Evolutionary conservation across 257 asterid genomes (phyloP), one percentile per base, ranked within the genome.

Genomic region (Leonotis leonurus): DNA sequence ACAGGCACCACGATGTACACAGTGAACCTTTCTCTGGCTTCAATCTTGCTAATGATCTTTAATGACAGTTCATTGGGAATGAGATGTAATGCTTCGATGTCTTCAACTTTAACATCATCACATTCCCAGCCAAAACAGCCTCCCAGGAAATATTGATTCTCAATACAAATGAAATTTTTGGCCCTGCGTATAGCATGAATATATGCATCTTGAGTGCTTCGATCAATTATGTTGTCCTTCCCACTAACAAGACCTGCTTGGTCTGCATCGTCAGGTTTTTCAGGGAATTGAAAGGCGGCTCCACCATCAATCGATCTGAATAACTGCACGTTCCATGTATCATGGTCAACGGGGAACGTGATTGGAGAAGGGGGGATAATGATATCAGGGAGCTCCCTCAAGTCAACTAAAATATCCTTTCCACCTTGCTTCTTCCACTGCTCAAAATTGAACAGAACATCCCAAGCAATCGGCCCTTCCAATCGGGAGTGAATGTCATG

Each of bases 371-470:
- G 96, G 8, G 98, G 75, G 26, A 86, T 81, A 27, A 90, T 72
- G 49, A 78, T 59, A 13, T 88, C 86, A 21, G 78, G 78, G 21
- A 88, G 85, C 73, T 84, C 96, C 62, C 95, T 79, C 74, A 91
- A 46, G 73, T 78, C 78, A 35, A 88, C 61, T 1, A 91, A 72
- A 20, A 91, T 36, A 8, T 88, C 86, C 64, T 86, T 91, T 43
- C 92, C 98, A 0, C 98, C 96, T 68, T 91, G 98, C 68, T 88
- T 91, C 75, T 64, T 88, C 98, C 98, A 91, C 69, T 91, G 98
- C 79, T 91, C 98, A 40, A 91, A 91, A 72, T 91, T 91, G 52
- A 78, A 86, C 62, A 90, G 65, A 44, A 90, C 98, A 67, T 90
- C 98, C 98, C 98, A 90, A 4, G 98, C 98, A 33, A 90, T 84